Evolutionary conservation across 331 rosid species (phyloP).

Genomic region (Dryas integrifolia): DNA sequence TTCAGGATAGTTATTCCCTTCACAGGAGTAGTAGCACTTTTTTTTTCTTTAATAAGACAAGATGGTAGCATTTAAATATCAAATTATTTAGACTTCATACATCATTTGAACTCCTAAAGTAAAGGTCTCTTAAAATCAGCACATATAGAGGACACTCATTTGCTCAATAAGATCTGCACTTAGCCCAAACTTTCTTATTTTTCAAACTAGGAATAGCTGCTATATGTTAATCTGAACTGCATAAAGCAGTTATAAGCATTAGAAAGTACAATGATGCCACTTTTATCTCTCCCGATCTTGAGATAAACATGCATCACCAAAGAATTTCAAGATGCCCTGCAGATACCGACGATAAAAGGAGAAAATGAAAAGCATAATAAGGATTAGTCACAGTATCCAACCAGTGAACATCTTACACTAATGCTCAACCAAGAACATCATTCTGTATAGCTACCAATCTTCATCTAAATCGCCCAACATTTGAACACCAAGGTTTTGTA

Average conservation of each 20-base stretch:
- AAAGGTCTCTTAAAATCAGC: neutral
- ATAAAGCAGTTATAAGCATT: neutral
- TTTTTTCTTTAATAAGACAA: neutral
- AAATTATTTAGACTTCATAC: neutral
- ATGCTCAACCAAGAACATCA: neutral
- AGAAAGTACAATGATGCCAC: neutral
- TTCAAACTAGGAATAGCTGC: neutral
- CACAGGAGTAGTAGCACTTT: neutral
- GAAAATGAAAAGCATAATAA: neutral
- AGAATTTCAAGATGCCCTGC: too few species aligned
- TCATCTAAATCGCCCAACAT: neutral
- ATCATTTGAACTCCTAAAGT: neutral
- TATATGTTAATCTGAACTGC: neutral
- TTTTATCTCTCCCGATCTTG: too few species aligned
- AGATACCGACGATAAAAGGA: too few species aligned
- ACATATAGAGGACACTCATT: neutral
- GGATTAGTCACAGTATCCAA: neutral
- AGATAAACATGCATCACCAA: too few species aligned
- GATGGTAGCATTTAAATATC: neutral
- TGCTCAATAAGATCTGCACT: neutral
- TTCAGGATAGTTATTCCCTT: constrained; percentile 2
- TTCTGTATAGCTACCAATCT: too few species aligned
- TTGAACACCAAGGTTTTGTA: neutral
- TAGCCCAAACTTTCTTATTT: neutral
- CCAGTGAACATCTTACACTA: neutral